phyloP scores from a whole-genome alignment of 1,139 yeast species.

The Yamadazyma friedrichii region DNA sequence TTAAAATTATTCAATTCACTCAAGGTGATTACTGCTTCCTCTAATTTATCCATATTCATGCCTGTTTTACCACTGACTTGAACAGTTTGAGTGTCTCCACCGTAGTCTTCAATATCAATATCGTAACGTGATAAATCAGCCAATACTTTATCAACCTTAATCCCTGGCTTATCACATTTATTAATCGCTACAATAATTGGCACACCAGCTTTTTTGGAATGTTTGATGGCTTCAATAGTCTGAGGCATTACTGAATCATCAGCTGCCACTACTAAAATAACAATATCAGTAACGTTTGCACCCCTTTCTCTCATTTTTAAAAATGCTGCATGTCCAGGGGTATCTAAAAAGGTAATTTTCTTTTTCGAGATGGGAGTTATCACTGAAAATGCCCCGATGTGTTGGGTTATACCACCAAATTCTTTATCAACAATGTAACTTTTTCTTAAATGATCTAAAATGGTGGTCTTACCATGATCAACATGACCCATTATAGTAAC shows the following conservation, averaged over 20 bases:
- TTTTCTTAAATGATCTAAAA: conserved; percentile 80
- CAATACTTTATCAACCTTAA: conserved; percentile 69
- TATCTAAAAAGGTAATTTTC: conserved; percentile 84
- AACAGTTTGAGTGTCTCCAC: conserved; percentile 93
- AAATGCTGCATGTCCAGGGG: conserved; percentile 99
- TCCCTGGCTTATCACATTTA: conserved; percentile 82
- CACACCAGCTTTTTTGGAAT: conserved; percentile 80
- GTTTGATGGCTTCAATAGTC: conserved; percentile 92
- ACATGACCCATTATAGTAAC: conserved; percentile 99
- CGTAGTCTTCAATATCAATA: conserved; percentile 86
- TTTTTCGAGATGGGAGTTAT: conserved; percentile 71
- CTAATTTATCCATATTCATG: conserved; percentile 80
- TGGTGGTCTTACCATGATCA: conserved; percentile 97
- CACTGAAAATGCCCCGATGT: conserved; percentile 95
- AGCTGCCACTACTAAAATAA: conserved; percentile 93
- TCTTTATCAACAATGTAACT: conserved; percentile 82
- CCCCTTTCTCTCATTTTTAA: conserved; percentile 96
- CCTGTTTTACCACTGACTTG: conserved; percentile 85
- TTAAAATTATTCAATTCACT: conserved; percentile 81
- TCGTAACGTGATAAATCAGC: conserved; percentile 76
- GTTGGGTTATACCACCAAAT: conserved; percentile 97
- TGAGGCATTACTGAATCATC: conserved; percentile 99
- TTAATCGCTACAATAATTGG: conserved; percentile 90
- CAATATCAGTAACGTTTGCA: conserved; percentile 90
- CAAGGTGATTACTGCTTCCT: conserved; percentile 82